These are phyloP conservation scores for Calvatia gigantea DNA, from an alignment of 768 basidiomycete species.

Conservation along the genomic window DNA sequence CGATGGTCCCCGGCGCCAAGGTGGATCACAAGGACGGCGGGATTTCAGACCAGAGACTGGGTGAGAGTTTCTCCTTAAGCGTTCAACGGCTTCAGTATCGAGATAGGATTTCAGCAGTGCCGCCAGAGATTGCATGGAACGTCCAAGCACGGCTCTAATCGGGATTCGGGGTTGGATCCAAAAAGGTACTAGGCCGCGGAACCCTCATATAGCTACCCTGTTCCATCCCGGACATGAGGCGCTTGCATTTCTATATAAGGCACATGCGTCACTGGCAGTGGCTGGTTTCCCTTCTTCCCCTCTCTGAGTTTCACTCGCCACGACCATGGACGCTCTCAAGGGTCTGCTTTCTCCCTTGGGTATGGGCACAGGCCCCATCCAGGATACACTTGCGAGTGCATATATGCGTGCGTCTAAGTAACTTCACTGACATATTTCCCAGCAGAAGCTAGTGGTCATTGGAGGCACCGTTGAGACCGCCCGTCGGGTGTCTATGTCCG, in stretches of 20 bases:
- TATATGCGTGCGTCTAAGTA: not conserved
- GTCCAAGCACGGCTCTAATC: conserved; percentile 6
- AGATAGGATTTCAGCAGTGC: conserved; percentile 5
- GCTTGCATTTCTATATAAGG: conserved; percentile 37
- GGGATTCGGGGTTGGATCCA: conserved; percentile 8
- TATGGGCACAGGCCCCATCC: conserved; percentile 64
- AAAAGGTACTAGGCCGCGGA: conserved; percentile 1
- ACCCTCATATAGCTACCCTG: conserved; percentile 29
- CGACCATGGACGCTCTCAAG: conserved; percentile 67
- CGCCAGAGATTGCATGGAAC: conserved; percentile 8
- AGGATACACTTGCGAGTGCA: conserved; percentile 68
- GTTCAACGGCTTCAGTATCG: too few relatives aligned
- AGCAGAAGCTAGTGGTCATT: conserved; percentile 84
- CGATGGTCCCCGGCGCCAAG: conserved; percentile 1
- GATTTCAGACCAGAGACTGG: too few relatives aligned
- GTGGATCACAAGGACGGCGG: not conserved
- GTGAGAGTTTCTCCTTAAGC: too few relatives aligned
- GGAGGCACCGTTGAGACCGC: conserved; percentile 88
- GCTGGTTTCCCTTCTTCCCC: conserved; percentile 25
- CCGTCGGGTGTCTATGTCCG: conserved; percentile 73
- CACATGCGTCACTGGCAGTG: conserved; percentile 25
- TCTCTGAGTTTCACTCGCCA: conserved; percentile 15
- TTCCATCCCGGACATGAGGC: conserved; percentile 39
- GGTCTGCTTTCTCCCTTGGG: conserved; percentile 68
- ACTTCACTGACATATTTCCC: conserved; percentile 12